Percentiles rank a stretch among this genome's conserved stretches.
phyloP scores from a whole-genome alignment of 768 basidiomycete species.

The Mycena haematopus region DNA sequence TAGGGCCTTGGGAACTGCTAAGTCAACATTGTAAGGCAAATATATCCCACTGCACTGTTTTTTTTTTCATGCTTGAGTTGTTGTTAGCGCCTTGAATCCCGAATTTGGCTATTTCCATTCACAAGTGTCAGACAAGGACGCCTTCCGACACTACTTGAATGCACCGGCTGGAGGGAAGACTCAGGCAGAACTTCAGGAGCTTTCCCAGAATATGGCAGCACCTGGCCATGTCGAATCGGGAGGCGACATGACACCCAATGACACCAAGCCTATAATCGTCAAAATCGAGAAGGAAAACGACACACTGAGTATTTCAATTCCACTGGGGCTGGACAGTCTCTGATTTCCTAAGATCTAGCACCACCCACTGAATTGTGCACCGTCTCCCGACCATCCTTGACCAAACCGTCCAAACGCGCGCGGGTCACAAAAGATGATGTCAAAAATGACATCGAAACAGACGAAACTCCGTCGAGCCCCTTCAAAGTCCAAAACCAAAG shows the following conservation, averaged over 20 bases:
- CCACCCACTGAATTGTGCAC: background rate
- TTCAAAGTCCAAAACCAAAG: background rate
- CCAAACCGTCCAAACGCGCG: too few relatives aligned
- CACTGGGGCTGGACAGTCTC: background rate
- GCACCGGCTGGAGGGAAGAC: background rate
- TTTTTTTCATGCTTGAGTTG: background rate
- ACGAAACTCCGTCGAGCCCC: too few relatives aligned
- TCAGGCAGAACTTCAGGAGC: slow-evolving; percentile 3
- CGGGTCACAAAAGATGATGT: too few relatives aligned
- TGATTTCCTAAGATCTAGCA: background rate
- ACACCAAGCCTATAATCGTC: background rate
- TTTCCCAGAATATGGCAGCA: background rate
- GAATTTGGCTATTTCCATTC: slow-evolving; percentile 1
- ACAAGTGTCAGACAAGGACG: slow-evolving; percentile 6
- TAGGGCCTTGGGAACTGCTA: background rate
- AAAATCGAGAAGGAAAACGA: slow-evolving; percentile 6
- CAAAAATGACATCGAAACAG: too few relatives aligned
- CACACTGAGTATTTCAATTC: background rate
- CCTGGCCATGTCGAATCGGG: background rate
- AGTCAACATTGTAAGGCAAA: background rate
- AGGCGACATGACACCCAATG: background rate
- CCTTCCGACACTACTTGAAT: background rate
- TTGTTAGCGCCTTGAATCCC: background rate
- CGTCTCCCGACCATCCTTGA: too few relatives aligned
- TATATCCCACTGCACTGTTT: background rate